Conservation (phyloP, 805 yeast species). For the Kurtzmaniella cleridarum region DNA sequence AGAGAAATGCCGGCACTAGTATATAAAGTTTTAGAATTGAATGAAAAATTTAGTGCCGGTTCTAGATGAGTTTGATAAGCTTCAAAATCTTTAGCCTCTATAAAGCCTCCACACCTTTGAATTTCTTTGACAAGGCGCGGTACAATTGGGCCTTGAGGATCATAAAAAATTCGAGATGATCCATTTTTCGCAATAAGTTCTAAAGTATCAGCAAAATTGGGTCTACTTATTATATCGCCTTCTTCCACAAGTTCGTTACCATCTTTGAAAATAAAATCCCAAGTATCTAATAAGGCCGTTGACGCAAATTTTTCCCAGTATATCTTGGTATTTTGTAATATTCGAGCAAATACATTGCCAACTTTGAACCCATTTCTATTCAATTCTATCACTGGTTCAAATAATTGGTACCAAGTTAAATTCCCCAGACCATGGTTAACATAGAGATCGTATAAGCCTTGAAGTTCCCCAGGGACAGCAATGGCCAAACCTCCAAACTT, state of each 20-base stretch:
- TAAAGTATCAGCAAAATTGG: conserved; percentile 61
- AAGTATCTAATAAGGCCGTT: conserved; percentile 25
- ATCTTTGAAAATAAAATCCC: conserved; percentile 50
- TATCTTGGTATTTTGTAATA: conserved; percentile 24
- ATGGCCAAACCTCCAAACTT: conserved; percentile 82
- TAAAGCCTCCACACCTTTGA: conserved; percentile 58
- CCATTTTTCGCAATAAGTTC: conserved; percentile 71
- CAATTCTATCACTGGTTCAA: conserved; percentile 68
- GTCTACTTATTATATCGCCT: conserved; percentile 63
- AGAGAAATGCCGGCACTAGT: conserved; percentile 68
- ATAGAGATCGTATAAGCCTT: conserved; percentile 67
- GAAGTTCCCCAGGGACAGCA: conserved; percentile 87
- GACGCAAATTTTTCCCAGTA: conserved; percentile 18
- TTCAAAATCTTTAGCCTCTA: conserved; percentile 60
- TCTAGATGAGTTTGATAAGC: conserved; percentile 50
- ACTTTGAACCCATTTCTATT: conserved; percentile 59
- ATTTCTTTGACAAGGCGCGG: conserved; percentile 47
- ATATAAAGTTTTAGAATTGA: conserved; percentile 21
- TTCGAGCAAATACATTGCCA: conserved; percentile 18
- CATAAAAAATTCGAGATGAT: conserved; percentile 72
- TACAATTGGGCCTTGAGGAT: conserved; percentile 74
- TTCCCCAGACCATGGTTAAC: conserved; percentile 63
- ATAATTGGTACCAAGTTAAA: conserved; percentile 63
- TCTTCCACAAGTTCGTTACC: conserved; percentile 24
- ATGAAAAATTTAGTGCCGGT: conserved; percentile 16